Evolutionary conservation across 1,284 basidiomycete species (phyloP), one percentile per base, ranked within the genome.

Genomic region (Trichosporon ovoides): DNA sequence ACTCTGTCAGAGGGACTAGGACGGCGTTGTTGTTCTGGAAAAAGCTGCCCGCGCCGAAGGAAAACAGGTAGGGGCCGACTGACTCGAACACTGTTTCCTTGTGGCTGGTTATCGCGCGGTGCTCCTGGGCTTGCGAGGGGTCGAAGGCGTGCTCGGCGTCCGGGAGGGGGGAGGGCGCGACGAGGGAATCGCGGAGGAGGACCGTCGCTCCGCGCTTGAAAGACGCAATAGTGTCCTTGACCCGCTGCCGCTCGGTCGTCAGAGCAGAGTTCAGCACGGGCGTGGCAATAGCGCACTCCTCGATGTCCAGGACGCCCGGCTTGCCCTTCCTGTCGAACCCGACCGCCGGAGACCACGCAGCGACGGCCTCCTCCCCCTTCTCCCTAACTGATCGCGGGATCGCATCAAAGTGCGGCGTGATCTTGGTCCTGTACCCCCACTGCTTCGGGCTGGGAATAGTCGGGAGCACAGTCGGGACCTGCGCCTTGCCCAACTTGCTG

Each of bases 21-120:
- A 97, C 90, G 18, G 88, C 86, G 73, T 95, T 95, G 81, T 98
- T 98, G 81, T 98, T 98, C 75, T 98, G 95, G 83, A 98, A 98
- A 81, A 98, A 98, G 5, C 87, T 87, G 40, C 87, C 86, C 1
- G 89, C 92, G 12, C 84, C 84, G 75, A 94, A 97, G 68, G 94
- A 87, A 76, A 98, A 97, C 51, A 87, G 78, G 74, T 82, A 86
- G 56, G 83, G 78, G 3, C 89, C 91, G 14, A 98, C 91, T 43
- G 84, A 84, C 75, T 97, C 94, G 58, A 90, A 87, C 4, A 96
- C 86, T 3, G 82, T 84, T 4, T 81, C 84, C 64, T 88, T 87
- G 75, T 91, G 90, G 73, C 93, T 83, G 0, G 90, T 91, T 61
- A 96, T 81, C 69, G 89, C 91, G 56, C 91, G 70, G 68, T 91